Conservation (phyloP, 2,329 filamentous ascomycete genomes). For the Penicillium sclerotiorum region DNA sequence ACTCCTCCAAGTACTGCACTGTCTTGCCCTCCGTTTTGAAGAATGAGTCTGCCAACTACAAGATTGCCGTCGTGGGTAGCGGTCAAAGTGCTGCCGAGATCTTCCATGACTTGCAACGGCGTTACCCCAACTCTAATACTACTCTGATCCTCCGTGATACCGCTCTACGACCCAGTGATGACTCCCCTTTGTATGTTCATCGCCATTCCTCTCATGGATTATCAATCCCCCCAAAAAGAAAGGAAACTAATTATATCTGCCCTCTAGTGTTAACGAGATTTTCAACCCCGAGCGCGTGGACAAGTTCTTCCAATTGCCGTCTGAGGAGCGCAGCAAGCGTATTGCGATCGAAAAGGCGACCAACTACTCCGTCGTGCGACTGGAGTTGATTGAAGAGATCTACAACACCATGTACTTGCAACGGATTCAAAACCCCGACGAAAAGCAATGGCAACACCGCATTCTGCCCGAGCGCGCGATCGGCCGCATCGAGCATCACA, state of each 20-base stretch:
- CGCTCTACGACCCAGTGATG: slow-evolving; percentile 86
- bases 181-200: slow-evolving; percentile 83
- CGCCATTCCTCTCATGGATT: background rate
- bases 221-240: background rate
- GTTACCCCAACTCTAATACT: slow-evolving; percentile 81
- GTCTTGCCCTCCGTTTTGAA: slow-evolving; percentile 41
- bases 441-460: slow-evolving; percentile 76
- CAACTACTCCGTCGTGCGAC: slow-evolving; percentile 91
- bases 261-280: slow-evolving; percentile 75
- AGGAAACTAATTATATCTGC: slow-evolving; percentile 7
- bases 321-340: slow-evolving; percentile 61
- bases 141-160: slow-evolving; percentile 78
- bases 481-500: slow-evolving; percentile 59
- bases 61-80: slow-evolving; percentile 81
- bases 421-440: slow-evolving; percentile 68
- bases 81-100: slow-evolving; percentile 96
- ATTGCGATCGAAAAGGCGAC: slow-evolving; percentile 76
- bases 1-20: slow-evolving; percentile 81
- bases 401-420: slow-evolving; percentile 90
- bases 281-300: slow-evolving; percentile 90
- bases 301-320: slow-evolving; percentile 68
- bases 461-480: slow-evolving; percentile 73
- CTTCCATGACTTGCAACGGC: slow-evolving; percentile 80
- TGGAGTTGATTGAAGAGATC: slow-evolving; percentile 85
- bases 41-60: slow-evolving; percentile 55